Evolutionary conservation across 148 eudicot species (phyloP).

Genomic region (Dianthus caryophyllus): DNA sequence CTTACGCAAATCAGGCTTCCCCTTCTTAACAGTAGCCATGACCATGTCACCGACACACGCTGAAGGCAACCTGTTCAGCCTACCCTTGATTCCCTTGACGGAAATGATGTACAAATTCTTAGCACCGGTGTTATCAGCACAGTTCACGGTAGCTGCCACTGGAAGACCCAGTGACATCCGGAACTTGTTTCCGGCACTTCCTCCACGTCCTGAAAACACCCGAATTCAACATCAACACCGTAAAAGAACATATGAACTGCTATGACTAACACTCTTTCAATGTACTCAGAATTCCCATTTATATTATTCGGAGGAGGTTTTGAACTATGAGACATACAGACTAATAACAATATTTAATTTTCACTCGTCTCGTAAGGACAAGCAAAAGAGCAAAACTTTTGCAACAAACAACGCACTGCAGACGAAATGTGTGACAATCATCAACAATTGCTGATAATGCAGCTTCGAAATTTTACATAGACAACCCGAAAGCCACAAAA

Average conservation of each 20-base stretch:
- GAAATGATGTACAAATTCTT: conserved; percentile 64
- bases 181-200: conserved; percentile 73
- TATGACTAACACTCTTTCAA: neutral
- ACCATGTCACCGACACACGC: conserved; percentile 82
- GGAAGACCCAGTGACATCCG: conserved; percentile 77
- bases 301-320: too few species aligned
- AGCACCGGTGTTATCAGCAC: conserved; percentile 69
- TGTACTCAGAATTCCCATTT: too few species aligned
- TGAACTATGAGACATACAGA: too few species aligned
- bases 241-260: neutral
- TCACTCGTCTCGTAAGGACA: too few species aligned
- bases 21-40: conserved; percentile 62
- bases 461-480: neutral
- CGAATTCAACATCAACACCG: neutral
- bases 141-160: conserved; percentile 70
- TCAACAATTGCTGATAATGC: neutral
- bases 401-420: too few species aligned
- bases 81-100: conserved; percentile 65
- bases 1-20: conserved; percentile 67
- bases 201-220: conserved; percentile 53
- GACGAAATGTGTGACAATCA: too few species aligned
- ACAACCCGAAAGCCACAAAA: too few species aligned
- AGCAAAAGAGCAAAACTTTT: too few species aligned
- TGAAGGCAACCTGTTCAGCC: conserved; percentile 63
- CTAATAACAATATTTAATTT: too few species aligned